phyloP scores from a whole-genome alignment of 164 flowering plant species.

The Vitis labrusca region DNA sequence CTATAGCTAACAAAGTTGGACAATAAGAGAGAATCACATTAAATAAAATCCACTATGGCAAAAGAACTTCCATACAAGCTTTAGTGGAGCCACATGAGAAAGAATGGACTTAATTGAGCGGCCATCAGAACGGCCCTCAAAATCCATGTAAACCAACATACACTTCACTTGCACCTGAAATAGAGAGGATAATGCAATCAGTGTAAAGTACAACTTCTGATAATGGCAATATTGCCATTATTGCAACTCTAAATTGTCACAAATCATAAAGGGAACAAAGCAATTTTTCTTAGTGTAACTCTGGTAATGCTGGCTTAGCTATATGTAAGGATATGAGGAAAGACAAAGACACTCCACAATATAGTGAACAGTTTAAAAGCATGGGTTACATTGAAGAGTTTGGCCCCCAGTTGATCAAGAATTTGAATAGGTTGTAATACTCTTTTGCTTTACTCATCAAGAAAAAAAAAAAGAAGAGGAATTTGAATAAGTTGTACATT shows the following conservation, averaged over 20 bases:
- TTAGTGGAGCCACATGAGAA: constrained; percentile 85
- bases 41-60: not conserved
- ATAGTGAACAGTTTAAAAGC: no score
- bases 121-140: constrained; percentile 98
- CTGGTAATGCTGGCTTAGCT: no score
- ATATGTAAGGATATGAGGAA: no score
- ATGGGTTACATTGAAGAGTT: no score
- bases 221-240: not conserved
- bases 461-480: no score
- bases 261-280: not conserved
- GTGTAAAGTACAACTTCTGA: not conserved
- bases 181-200: constrained; percentile 3
- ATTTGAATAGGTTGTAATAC: no score
- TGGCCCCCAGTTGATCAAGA: no score
- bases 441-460: no score
- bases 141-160: constrained; percentile 74
- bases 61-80: constrained; percentile 63
- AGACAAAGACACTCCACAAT: no score
- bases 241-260: not conserved
- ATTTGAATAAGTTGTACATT: no score
- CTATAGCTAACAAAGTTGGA: not conserved
- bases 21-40: not conserved
- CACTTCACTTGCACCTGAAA: constrained; percentile 93
- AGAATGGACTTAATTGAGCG: constrained; percentile 92
- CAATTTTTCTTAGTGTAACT: no score